A percentile compares a stretch with the other conserved stretches of the same genome.
These are phyloP conservation scores for Trichoderma gamsii DNA, from an alignment of 495 filamentous ascomycete species.

Conservation along the genomic window DNA sequence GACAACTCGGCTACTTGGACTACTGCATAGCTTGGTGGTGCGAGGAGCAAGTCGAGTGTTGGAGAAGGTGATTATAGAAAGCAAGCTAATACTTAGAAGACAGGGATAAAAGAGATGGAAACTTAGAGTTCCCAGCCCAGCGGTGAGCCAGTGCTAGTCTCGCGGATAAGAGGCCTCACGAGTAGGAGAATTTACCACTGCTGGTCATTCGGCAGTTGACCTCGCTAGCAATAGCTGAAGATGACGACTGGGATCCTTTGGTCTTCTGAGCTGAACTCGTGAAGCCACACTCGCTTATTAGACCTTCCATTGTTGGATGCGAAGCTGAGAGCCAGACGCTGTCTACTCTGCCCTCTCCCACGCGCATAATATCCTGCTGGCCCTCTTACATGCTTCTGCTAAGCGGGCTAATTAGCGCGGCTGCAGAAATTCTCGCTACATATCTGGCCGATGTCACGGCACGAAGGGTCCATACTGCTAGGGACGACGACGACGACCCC, in stretches of 20 bases:
- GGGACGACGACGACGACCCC: neutral
- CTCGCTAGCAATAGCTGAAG: neutral
- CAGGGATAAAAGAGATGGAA: neutral
- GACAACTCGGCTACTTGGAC: neutral
- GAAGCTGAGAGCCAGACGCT: neutral
- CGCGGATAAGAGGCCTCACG: slow-evolving; percentile 8
- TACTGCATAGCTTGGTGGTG: neutral
- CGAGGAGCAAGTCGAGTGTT: neutral
- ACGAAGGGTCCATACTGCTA: neutral
- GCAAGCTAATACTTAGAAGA: neutral
- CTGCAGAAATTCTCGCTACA: slow-evolving; percentile 8
- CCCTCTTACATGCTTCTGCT: neutral
- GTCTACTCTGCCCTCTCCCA: neutral
- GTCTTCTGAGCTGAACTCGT: neutral
- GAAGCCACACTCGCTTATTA: slow-evolving; percentile 4
- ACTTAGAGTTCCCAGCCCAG: neutral
- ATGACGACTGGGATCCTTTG: neutral
- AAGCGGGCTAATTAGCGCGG: neutral
- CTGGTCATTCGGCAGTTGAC: slow-evolving; percentile 1
- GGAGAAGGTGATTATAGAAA: neutral
- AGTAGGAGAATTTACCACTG: slow-evolving; percentile 4
- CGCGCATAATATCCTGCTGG: neutral
- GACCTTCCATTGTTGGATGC: neutral
- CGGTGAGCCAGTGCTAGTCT: slow-evolving; percentile 11
- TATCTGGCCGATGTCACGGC: neutral